Conservation (phyloP, 2,329 filamentous ascomycete species). For the Biscogniauxia sp. region DNA sequence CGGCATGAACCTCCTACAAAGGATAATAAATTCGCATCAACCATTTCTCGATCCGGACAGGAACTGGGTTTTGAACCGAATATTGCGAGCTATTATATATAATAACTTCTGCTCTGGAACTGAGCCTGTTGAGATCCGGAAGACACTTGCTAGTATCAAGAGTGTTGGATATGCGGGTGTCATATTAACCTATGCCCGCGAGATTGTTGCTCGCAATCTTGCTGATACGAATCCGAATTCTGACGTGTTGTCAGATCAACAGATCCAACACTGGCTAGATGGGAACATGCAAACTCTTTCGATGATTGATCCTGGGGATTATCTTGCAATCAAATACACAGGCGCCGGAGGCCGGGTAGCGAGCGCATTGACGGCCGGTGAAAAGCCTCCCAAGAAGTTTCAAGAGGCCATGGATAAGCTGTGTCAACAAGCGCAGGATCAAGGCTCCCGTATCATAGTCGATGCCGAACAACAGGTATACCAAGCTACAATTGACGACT, state of each 20-base stretch:
- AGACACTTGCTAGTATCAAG: not conserved
- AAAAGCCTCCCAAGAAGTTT: slow-evolving; percentile 40
- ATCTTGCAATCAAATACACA: not conserved
- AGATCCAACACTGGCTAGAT: not conserved
- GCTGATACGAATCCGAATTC: not conserved
- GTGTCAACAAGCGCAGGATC: slow-evolving; percentile 36
- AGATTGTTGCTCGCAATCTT: not conserved
- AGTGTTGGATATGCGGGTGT: not conserved
- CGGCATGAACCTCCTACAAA: not conserved
- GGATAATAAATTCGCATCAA: not conserved
- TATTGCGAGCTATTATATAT: not conserved
- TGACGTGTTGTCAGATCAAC: not conserved
- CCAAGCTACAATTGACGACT: slow-evolving; percentile 37
- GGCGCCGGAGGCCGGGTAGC: not conserved
- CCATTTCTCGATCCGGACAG: not conserved
- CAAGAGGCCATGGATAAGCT: slow-evolving; percentile 41
- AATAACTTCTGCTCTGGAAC: not conserved
- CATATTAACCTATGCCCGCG: not conserved
- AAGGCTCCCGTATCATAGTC: slow-evolving; percentile 41
- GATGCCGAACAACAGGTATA: slow-evolving; percentile 47
- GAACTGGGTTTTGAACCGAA: not conserved
- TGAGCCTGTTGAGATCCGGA: not conserved
- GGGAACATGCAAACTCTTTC: not conserved
- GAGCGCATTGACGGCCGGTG: slow-evolving; percentile 16
- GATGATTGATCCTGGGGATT: not conserved